Base-by-base conservation (phyloP, 768 basidiomycete genomes). In the Russula lepida region DNA sequence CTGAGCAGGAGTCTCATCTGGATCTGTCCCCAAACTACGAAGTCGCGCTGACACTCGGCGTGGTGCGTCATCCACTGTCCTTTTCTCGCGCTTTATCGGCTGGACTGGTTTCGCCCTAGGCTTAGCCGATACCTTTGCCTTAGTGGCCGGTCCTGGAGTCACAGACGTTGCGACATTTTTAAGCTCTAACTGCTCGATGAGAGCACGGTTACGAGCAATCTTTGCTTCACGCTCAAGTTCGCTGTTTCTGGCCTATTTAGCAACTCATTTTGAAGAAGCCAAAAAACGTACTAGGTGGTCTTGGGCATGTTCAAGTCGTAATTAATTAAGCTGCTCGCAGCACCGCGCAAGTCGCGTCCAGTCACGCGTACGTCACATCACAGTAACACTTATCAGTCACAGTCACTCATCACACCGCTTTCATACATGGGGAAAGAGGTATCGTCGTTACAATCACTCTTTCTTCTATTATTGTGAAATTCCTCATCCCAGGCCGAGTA, bases 171-270 rank as follows among this genome's bases (percentile, higher is more conserved):
- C 78, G 1, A 81, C 82, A 65, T 81, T 80, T 67, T 81, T 79
- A 33, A 89, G 76, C 19, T 88, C 82, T 19, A 92, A 79, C 68
- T 89, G 73, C 64, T 88, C 84, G 39, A 93, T 77, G 9, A 92
- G 75, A 3, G 82, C 85, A 46, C 82, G 84, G 69, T 93, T 93
- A 54, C 87, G 81, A 13, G 87, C 89, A 48, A 92, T 90, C 67
- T 90, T 92, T 9, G 83, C 85, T 69, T 88, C 84, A 21, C 90
- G 84, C 66, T 90, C 86, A 23, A 79, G 74, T 73, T 91, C 90
- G 46, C 82, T 83, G 58, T 44, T 13, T 27, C 65, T 39, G 44
- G 32, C 27, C 4, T 27, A 25, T 43, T 46, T 21, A 57, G 33
- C 13, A 0, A 13, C 39, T 2, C 13, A 15, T 4, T 4, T 21